A percentile compares a stretch with the other conserved stretches of the same genome.
Evolutionary conservation across 75 land plant species (phyloP).

Genomic region (Cupressus sempervirens): DNA sequence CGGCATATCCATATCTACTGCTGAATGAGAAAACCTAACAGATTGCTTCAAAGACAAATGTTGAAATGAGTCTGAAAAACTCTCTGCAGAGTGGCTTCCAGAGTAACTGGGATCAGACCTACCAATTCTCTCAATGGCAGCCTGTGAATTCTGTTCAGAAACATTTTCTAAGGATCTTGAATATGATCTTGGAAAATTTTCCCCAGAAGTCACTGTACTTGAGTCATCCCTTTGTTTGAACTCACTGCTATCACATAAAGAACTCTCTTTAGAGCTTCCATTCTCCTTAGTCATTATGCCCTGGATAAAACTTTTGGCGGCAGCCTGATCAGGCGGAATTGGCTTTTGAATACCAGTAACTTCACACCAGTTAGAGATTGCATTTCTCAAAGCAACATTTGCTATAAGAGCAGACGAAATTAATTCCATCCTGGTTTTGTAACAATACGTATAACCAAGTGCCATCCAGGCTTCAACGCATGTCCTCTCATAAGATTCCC

Average conservation of each 20-base stretch:
- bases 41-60: slow-evolving; percentile 23
- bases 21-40: slow-evolving; percentile 27
- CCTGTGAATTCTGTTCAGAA: neutral
- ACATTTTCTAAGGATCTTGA: neutral
- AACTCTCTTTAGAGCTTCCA: neutral
- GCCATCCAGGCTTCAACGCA: slow-evolving; percentile 36
- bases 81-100: neutral
- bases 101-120: neutral
- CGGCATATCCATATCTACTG: slow-evolving; percentile 28
- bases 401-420: slow-evolving; percentile 30
- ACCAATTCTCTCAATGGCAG: neutral
- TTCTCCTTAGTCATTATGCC: slow-evolving; percentile 3
- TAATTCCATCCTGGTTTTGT: slow-evolving; percentile 19
- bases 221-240: slow-evolving; percentile 8
- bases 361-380: slow-evolving; percentile 64
- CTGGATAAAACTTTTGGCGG: slow-evolving; percentile 23
- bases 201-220: neutral
- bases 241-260: neutral
- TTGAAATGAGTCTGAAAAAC: neutral
- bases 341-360: slow-evolving; percentile 21
- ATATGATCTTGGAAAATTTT: neutral
- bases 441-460: slow-evolving; percentile 23
- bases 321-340: slow-evolving; percentile 18
- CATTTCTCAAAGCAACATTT: slow-evolving; percentile 47
- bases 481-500: slow-evolving; percentile 28